These are phyloP conservation scores for Hyaloscypha bicolor DNA, from an alignment of 495 filamentous ascomycete genomes.

Conservation along the genomic window DNA sequence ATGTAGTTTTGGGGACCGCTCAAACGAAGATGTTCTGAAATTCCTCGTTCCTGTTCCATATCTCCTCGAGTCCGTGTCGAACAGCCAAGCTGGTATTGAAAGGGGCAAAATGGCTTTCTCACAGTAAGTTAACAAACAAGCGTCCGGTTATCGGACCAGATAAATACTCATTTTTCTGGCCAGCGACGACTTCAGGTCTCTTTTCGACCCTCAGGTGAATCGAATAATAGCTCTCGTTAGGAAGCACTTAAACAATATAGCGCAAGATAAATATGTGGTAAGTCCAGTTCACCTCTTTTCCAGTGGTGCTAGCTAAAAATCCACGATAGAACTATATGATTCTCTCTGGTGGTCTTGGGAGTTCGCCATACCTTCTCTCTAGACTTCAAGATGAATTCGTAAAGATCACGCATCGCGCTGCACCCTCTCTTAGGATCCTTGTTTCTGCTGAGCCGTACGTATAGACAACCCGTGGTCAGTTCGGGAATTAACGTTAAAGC, in stretches of 20 bases:
- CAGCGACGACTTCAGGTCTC: constrained; percentile 1
- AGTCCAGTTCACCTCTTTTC: not conserved
- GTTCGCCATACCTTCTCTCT: not conserved
- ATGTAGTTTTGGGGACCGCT: not conserved
- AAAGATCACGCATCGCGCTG: not conserved
- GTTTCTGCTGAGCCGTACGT: not conserved
- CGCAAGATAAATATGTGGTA: not conserved
- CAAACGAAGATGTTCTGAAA: not conserved
- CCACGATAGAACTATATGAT: constrained; percentile 4
- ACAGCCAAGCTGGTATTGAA: not conserved
- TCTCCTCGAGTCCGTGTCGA: not conserved
- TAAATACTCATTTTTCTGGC: not conserved
- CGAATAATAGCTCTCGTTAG: too few species aligned
- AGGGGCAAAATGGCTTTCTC: not conserved
- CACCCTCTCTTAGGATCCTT: not conserved
- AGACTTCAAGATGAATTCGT: not conserved
- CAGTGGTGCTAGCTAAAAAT: not conserved
- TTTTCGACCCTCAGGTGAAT: constrained; percentile 4
- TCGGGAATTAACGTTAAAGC: not conserved
- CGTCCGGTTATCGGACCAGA: not conserved
- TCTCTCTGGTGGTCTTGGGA: constrained; percentile 7
- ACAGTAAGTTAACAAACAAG: not conserved
- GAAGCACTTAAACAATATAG: not conserved
- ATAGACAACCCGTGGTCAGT: not conserved
- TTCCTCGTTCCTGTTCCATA: not conserved